Conservation (phyloP, 78 protist genomes). For the Capsaspora owczarzaki region DNA sequence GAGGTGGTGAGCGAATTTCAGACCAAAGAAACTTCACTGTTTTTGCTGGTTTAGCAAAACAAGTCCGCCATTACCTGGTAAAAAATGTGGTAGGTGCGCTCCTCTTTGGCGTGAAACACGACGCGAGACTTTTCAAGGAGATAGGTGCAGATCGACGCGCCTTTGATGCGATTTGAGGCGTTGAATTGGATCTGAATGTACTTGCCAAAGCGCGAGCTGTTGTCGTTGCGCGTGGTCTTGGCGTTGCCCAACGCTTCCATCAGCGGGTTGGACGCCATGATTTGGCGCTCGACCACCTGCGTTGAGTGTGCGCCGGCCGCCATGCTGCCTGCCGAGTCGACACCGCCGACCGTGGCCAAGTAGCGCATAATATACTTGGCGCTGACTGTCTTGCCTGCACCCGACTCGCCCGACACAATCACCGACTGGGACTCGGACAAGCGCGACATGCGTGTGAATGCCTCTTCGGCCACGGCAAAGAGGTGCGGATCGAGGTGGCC, state of each 20-base stretch:
- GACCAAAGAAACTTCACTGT: too few species aligned
- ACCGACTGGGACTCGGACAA: constrained; percentile 15
- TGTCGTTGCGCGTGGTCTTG: constrained; percentile 72
- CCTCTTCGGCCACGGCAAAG: constrained; percentile 68
- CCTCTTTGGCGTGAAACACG: constrained; percentile 28
- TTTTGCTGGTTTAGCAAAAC: too few species aligned
- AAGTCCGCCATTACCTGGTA: too few species aligned
- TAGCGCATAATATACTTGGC: constrained; percentile 19
- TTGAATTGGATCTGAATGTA: constrained; percentile 23
- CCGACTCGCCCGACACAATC: constrained; percentile 52
- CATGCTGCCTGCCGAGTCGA: background rate
- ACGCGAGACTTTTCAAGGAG: constrained; percentile 34
- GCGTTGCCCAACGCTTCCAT: constrained; percentile 86
- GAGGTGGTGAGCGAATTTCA: too few species aligned
- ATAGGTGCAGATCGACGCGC: constrained; percentile 25
- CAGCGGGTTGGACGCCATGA: constrained; percentile 52
- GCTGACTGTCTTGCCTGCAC: constrained; percentile 56
- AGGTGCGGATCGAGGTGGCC: constrained; percentile 55
- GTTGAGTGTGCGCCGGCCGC: background rate
- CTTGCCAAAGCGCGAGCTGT: constrained; percentile 62
- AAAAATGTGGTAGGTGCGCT: constrained; percentile 61
- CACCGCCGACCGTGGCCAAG: constrained; percentile 3
- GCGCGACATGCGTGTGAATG: constrained; percentile 55
- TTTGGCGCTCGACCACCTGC: constrained; percentile 21
- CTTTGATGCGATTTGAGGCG: background rate